phyloP scores from a whole-genome alignment of 2,329 filamentous ascomycete species.

The Beauveria asiatica region DNA sequence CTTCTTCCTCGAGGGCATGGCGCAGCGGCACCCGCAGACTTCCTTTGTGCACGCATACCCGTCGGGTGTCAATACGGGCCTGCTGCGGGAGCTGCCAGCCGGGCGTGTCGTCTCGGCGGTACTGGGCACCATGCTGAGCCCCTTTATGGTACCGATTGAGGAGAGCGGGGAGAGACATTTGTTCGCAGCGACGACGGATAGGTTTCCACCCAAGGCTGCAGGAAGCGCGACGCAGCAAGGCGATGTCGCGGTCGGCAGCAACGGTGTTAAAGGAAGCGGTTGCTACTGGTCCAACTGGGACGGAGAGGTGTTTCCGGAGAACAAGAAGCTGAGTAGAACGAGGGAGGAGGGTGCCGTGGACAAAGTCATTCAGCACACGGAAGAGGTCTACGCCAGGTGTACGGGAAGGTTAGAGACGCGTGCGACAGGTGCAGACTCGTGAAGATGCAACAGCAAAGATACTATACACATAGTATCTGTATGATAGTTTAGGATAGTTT shows the following conservation, averaged over 20 bases:
- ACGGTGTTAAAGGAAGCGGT: background rate
- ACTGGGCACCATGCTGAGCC: background rate
- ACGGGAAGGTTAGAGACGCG: background rate
- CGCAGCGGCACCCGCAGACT: slow-evolving; percentile 29
- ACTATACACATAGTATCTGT: too few species aligned
- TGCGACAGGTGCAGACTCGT: too few species aligned
- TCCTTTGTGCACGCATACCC: slow-evolving; percentile 25
- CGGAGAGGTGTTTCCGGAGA: background rate
- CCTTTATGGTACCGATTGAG: background rate
- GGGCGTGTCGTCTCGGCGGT: background rate
- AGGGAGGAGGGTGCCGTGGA: background rate
- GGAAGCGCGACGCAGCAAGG: slow-evolving; percentile 3
- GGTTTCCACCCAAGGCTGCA: slow-evolving; percentile 1
- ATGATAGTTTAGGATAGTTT: too few species aligned
- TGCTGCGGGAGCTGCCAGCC: background rate
- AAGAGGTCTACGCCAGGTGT: background rate
- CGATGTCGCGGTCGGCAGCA: background rate
- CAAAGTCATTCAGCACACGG: background rate
- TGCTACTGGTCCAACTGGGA: background rate
- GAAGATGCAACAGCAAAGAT: too few species aligned
- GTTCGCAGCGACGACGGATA: slow-evolving; percentile 11
- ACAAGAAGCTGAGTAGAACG: background rate
- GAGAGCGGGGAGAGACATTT: slow-evolving; percentile 12
- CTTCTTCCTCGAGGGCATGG: slow-evolving; percentile 36
- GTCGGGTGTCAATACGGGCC: slow-evolving; percentile 17